Conservation (phyloP, 495 filamentous ascomycete genomes). For the Apodospora peruviana region DNA sequence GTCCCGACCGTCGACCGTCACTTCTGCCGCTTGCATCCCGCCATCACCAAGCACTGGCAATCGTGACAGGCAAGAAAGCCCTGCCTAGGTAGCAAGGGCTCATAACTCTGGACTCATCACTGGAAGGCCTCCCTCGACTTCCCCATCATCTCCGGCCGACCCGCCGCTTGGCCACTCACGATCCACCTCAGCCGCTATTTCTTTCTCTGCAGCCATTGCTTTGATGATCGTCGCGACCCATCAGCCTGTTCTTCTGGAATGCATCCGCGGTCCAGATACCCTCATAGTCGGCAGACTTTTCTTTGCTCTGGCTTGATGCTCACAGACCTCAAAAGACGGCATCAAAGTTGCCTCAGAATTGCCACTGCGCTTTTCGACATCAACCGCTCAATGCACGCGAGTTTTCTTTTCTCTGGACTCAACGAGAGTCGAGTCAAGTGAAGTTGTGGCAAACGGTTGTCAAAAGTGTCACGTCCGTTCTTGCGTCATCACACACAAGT, state of each 20-base stretch:
- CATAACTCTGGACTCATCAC: no score
- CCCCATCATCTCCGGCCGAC: no score
- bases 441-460: no score
- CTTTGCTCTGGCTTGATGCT: background rate
- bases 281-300: background rate
- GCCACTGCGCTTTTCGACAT: background rate
- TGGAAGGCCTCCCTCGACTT: no score
- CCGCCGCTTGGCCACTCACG: no score
- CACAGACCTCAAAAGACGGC: constrained; percentile 7
- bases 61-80: no score
- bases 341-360: background rate
- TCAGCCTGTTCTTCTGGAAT: constrained; percentile 13
- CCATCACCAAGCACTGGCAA: no score
- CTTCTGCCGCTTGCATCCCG: background rate
- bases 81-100: no score
- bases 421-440: background rate
- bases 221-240: constrained; percentile 14
- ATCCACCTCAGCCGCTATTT: no score
- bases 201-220: no score
- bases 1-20: background rate
- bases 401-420: background rate
- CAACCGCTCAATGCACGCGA: background rate
- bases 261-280: constrained; percentile 2
- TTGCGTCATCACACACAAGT: no score
- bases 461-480: no score